Evolutionary conservation across 306 rosid genomes (phyloP).

Genomic region (Alnus glutinosa): DNA sequence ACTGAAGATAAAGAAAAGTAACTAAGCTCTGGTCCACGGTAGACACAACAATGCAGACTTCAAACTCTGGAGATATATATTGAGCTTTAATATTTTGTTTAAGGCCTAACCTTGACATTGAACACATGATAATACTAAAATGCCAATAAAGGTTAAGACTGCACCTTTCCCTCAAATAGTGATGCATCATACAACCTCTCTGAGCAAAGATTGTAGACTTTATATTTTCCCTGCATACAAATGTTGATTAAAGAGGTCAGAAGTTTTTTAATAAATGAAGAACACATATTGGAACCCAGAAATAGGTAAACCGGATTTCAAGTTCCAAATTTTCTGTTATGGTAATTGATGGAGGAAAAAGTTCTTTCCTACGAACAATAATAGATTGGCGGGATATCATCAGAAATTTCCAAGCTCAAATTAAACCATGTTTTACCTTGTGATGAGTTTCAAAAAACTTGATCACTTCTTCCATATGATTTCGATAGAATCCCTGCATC

Average conservation of each 20-base stretch:
- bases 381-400: conserved; percentile 9
- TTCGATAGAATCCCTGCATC: conserved; percentile 88
- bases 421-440: conserved; percentile 49
- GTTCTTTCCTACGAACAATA: neutral
- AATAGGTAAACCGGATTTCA: conserved; percentile 1
- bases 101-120: conserved; percentile 5
- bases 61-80: neutral
- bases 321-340: neutral
- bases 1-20: neutral
- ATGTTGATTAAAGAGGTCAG: conserved; percentile 27
- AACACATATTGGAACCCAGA: neutral
- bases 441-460: conserved; percentile 82
- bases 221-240: conserved; percentile 76
- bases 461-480: conserved; percentile 97
- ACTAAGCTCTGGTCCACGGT: neutral
- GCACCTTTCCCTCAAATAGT: conserved; percentile 91
- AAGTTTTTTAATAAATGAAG: conserved; percentile 12
- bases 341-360: neutral
- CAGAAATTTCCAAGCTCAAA: conserved; percentile 3
- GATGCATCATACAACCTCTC: conserved; percentile 96
- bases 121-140: conserved; percentile 26
- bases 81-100: neutral
- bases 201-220: conserved; percentile 94
- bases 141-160: conserved; percentile 27
- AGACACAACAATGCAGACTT: neutral